Conservation (phyloP, 2,329 filamentous ascomycete species). For the Colletotrichum falcatum region DNA sequence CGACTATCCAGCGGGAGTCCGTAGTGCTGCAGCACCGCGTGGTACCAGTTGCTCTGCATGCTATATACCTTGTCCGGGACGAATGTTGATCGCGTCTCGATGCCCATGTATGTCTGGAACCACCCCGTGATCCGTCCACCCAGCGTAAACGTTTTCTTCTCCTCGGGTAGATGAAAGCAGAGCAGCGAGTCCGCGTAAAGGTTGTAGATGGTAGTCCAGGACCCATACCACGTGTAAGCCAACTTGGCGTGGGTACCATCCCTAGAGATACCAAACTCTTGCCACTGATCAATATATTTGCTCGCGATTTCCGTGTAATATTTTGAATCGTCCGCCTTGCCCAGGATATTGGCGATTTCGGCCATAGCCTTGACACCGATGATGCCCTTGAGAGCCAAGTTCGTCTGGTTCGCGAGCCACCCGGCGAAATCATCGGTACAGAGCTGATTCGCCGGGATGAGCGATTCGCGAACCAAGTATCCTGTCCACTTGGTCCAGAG, state of each 20-base stretch:
- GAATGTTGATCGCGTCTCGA: conserved; percentile 60
- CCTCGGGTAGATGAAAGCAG: conserved; percentile 74
- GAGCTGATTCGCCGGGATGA: conserved; percentile 78
- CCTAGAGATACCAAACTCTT: conserved; percentile 75
- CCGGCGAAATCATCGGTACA: conserved; percentile 85
- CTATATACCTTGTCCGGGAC: conserved; percentile 82
- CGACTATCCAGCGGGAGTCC: conserved; percentile 85
- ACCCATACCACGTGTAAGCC: conserved; percentile 84
- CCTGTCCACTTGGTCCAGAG: conserved; percentile 83
- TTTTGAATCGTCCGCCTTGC: conserved; percentile 67
- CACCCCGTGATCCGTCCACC: conserved; percentile 11
- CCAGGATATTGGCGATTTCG: conserved; percentile 71
- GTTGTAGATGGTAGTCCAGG: conserved; percentile 86
- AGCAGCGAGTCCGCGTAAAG: conserved; percentile 81
- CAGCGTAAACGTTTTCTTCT: conserved; percentile 38
- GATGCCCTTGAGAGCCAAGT: conserved; percentile 81
- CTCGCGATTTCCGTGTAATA: conserved; percentile 74
- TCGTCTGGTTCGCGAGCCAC: conserved; percentile 79
- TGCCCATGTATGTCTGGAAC: conserved; percentile 44
- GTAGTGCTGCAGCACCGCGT: conserved; percentile 81
- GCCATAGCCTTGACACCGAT: conserved; percentile 84
- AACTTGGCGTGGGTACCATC: conserved; percentile 81
- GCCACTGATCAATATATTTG: conserved; percentile 78
- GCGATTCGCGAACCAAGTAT: conserved; percentile 77
- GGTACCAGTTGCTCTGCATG: conserved; percentile 85